phyloP scores from a whole-genome alignment of 768 basidiomycete genomes.

The Thelephora ganbajun region DNA sequence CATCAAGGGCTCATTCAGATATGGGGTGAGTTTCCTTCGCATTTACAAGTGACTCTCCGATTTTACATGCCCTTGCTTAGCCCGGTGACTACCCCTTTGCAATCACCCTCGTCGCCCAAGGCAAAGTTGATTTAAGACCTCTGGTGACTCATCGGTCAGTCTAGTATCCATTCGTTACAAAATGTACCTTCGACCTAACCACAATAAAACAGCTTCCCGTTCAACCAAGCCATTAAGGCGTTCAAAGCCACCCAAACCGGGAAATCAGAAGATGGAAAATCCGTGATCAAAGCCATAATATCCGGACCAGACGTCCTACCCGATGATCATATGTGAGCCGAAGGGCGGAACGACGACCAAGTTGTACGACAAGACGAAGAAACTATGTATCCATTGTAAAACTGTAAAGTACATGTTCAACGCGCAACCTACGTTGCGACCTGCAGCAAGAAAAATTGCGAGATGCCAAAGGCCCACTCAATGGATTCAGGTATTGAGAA shows the following conservation, averaged over 20 bases:
- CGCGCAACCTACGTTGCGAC: neutral
- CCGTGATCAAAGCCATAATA: conserved; percentile 75
- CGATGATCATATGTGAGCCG: conserved; percentile 19
- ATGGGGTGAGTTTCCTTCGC: conserved; percentile 32
- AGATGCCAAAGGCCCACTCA: neutral
- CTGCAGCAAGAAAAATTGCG: too few relatives aligned
- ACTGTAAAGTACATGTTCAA: neutral
- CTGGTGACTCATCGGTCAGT: conserved; percentile 71
- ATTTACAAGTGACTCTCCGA: neutral
- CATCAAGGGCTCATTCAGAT: conserved; percentile 78
- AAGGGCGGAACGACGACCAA: neutral
- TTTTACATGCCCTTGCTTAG: conserved; percentile 18
- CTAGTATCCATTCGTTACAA: neutral
- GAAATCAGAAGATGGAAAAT: conserved; percentile 71
- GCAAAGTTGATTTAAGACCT: conserved; percentile 69
- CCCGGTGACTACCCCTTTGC: conserved; percentile 72
- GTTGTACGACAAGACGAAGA: neutral
- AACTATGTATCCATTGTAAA: too few relatives aligned
- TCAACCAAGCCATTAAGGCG: conserved; percentile 58
- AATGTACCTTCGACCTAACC: neutral
- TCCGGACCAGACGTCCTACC: conserved; percentile 49
- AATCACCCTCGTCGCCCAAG: conserved; percentile 64
- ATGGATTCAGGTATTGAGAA: too few relatives aligned
- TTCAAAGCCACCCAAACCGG: conserved; percentile 71
- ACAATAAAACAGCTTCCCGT: conserved; percentile 35